Base-by-base conservation (phyloP, 306 rosid genomes). In the Fragaria ananassa region DNA sequence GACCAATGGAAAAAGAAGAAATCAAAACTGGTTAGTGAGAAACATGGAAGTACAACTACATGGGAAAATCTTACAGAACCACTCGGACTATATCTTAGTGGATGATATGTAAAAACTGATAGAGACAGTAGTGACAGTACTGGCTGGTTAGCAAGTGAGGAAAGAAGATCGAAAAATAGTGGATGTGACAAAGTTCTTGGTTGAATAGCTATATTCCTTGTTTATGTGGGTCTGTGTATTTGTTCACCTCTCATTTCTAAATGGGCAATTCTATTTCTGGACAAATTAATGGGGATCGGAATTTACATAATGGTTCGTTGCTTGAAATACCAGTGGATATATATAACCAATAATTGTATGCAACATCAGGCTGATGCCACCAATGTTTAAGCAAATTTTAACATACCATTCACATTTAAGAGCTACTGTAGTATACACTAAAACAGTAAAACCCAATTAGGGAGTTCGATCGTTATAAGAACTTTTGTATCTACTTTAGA, bases 291-390 rank as follows among this genome's bases (percentile, higher is more conserved):
- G 29, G 61, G 61, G 34, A 31, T 31, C 34, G 34, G 34, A 31
- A 31, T 31, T 31, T 61, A 69, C 50, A 13, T 71, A 7, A 29
- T 61, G 39, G 76, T 53, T 6, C 49, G 44, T 49, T 46, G 54
- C 54, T 49, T 15, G 17, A 49, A 49, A 49, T 11, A 62, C 10
- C 57, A 31, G 34, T 31, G 34, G 34, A 31, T 31, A 31, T 31
- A 31, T 31, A 31, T 31, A 3, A 31, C 34, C 34, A 78, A 81
- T 50, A 74, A 71, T 70, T 78, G 64, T 71, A 34, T 39, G 75
- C 11, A 76, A 78, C 81, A 79, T 80, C 31, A 65, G 51, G 83
- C 34, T 85, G 83, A 85, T 73, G 84, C 45, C 76, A 75, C 21
- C 31, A 69, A 63, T 44, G 75, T 49, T 53, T 78, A 62, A 35